Evolutionary conservation across 2,329 filamentous ascomycete genomes (phyloP).

Genomic region (Xylariaceae sp.): DNA sequence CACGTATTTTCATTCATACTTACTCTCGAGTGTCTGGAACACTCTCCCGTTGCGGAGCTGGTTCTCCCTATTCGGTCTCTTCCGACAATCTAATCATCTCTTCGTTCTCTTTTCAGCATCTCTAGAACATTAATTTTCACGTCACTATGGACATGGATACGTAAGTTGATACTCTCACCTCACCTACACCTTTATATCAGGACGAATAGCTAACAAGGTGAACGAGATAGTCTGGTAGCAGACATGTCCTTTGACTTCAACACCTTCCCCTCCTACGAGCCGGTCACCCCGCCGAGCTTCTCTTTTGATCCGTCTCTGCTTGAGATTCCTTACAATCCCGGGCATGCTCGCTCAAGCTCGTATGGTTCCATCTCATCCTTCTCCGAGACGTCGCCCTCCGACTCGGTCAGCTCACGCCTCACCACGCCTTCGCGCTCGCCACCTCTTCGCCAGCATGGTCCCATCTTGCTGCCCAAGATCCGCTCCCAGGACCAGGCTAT

Average conservation of each 20-base stretch:
- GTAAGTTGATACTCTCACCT: conserved; percentile 31
- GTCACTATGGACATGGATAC: conserved; percentile 39
- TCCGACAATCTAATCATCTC: conserved; percentile 27
- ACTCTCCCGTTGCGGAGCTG: conserved; percentile 28
- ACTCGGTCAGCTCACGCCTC: conserved; percentile 61
- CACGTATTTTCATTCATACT: conserved; percentile 21
- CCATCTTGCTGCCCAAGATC: conserved; percentile 78
- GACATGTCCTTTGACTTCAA: conserved; percentile 58
- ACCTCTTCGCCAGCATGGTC: conserved; percentile 73
- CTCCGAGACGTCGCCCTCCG: conserved; percentile 56
- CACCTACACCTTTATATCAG: not conserved
- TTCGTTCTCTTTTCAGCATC: conserved; percentile 22
- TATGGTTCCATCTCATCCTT: conserved; percentile 62
- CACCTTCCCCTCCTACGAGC: conserved; percentile 47
- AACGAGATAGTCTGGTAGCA: conserved; percentile 50
- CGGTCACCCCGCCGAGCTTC: conserved; percentile 47
- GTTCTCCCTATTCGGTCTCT: conserved; percentile 26
- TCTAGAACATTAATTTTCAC: conserved; percentile 23
- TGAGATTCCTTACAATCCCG: conserved; percentile 48
- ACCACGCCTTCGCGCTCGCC: conserved; percentile 61
- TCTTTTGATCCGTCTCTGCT: conserved; percentile 53
- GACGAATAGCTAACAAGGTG: conserved; percentile 26
- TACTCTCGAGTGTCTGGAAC: conserved; percentile 15
- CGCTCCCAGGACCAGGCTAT: conserved; percentile 76
- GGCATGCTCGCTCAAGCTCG: conserved; percentile 59